Evolutionary conservation across 2,329 filamentous ascomycete species (phyloP), one percentile per base, ranked within the genome.

Genomic region (Stenocarpella maydis): DNA sequence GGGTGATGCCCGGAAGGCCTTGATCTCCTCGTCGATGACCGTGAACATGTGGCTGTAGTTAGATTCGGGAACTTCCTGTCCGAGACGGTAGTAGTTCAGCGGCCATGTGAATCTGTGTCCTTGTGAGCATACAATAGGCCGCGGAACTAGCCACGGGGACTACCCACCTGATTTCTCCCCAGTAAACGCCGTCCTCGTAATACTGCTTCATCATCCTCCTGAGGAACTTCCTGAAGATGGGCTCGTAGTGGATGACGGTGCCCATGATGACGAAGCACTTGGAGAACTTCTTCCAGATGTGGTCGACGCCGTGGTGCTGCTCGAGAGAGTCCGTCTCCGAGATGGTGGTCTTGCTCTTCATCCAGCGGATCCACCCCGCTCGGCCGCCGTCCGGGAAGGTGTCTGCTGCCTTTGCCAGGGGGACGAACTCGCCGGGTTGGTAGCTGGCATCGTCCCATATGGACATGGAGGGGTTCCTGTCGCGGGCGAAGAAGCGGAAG

Each of bases 231-330:
- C 94, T 89, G 81, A 93, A 95, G 72, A 98, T 93, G 17, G 95
- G 95, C 80, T 98, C 95, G 80, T 98, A 97, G 80, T 92, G 92
- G 60, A 97, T 85, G 64, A 97, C 87, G 19, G 89, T 91, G 49
- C 88, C 88, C 53, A 95, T 85, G 4, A 95, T 87, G 3, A 86
- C 81, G 79, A 98, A 97, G 71, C 91, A 92, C 53, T 87, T 88
- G 61, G 82, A 83, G 80, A 98, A 97, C 76, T 96, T 95, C 28
- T 85, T 82, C 94, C 95, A 98, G 67, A 97, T 91, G 65, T 91
- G 91, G 77, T 96, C 91, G 19, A 94, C 86, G 3, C 95, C 94
- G 74, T 95, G 91, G 75, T 96, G 91, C 76, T 97, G 93, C 73
- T 91, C 87, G 54, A 95, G 84, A 14, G 90, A 91, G 77, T 97